Evolutionary conservation across 495 filamentous ascomycete genomes (phyloP), one percentile per base, ranked within the genome.

Genomic region (Niebla homalea): DNA sequence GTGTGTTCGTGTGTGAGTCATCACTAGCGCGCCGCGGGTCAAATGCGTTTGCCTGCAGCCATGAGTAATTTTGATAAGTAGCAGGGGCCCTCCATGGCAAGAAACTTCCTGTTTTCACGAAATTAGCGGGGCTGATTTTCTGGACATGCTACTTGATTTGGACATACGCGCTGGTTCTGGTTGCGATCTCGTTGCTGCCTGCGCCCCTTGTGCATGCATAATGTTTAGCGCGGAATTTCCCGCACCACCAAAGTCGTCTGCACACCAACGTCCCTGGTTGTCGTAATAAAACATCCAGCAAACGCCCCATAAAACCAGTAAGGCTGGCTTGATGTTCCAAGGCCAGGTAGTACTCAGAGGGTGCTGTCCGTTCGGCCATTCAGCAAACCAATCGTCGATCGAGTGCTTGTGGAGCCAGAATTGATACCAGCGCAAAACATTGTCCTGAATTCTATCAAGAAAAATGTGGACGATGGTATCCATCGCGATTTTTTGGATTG

Each of bases 301-400:
- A 5, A 76, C 72, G 8, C 73, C 73, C 73, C 73, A 77, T 46
- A 76, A 56, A 21, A 77, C 70, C 36, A 72, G 64, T 21, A 76
- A 60, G 21, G 70, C 63, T 2, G 73, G 71, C 53, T 63, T 62
- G 54, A 76, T 67, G 25, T 61, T 69, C 73, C 73, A 76, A 18
- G 73, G 71, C 72, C 69, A 71, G 41, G 72, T 77, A 2, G 73
- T 73, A 56, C 64, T 72, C n/a, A 67, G 53, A 8, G 71, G 70
- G 21, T 63, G 65, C 22, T 57, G 59, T 18, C 60, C 57, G 59
- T 67, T 61, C 1, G 67, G 63, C 60, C 60, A 62, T 36, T 62
- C 60, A 25, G 56, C 46, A 25, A 62, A 62, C 60, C 60, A 62
- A 1, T 42, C 59, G 39, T 56, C 52, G 29, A 50, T 48, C 14